phyloP scores from a whole-genome alignment of 73 alveolate genomes.

The Symbiodinium pilosum region DNA sequence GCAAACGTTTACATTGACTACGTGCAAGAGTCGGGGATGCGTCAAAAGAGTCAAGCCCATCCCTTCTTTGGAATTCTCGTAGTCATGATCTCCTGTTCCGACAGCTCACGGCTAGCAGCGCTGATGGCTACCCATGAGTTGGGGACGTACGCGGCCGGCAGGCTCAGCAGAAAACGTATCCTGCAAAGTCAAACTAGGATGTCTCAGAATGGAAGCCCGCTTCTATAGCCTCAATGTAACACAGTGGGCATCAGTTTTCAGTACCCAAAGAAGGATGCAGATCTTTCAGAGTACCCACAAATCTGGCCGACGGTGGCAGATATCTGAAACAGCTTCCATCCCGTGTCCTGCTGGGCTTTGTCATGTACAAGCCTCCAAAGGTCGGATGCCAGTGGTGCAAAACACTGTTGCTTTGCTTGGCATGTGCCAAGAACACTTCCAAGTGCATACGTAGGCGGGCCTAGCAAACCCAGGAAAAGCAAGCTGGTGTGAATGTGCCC shows the following conservation, averaged over 20 bases:
- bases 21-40: background rate
- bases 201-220: too few relatives aligned
- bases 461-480: background rate
- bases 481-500: background rate
- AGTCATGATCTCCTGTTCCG: background rate
- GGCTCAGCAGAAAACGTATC: background rate
- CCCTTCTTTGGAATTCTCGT: too few relatives aligned
- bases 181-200: background rate
- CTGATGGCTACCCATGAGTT: too few relatives aligned
- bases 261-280: background rate
- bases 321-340: too few relatives aligned
- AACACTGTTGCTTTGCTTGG: background rate
- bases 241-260: too few relatives aligned
- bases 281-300: too few relatives aligned
- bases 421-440: too few relatives aligned
- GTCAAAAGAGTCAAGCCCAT: too few relatives aligned
- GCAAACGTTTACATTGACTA: background rate
- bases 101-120: too few relatives aligned
- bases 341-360: background rate
- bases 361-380: background rate
- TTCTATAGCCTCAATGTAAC: too few relatives aligned
- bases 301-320: too few relatives aligned
- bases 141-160: background rate
- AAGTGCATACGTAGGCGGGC: background rate
- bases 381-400: background rate